phyloP scores from a whole-genome alignment of 805 yeast genomes.

The Yamadazyma insecticola region DNA sequence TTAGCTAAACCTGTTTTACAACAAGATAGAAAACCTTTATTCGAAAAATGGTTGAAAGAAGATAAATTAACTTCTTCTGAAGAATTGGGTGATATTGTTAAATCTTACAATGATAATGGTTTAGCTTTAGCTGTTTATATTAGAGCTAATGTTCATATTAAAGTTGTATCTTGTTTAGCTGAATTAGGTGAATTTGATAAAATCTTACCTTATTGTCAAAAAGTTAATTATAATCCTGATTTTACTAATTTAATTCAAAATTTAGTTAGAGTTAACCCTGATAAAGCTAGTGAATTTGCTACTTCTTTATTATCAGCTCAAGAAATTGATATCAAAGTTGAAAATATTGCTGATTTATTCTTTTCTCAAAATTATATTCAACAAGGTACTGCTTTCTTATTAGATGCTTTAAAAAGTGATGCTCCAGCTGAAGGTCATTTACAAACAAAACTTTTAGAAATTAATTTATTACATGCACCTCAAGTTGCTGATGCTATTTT shows the following conservation, averaged over 20 bases:
- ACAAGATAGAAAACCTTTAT: constrained; percentile 87
- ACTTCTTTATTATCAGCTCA: constrained; percentile 68
- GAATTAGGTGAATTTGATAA: constrained; percentile 96
- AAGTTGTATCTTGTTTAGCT: constrained; percentile 88
- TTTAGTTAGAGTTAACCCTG: constrained; percentile 91
- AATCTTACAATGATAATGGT: constrained; percentile 72
- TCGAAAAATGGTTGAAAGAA: constrained; percentile 95
- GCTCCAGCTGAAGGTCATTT: constrained; percentile 92
- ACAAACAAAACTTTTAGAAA: constrained; percentile 91
- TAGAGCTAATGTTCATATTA: constrained; percentile 75
- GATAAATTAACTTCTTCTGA: constrained; percentile 94
- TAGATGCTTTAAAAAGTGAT: constrained; percentile 93
- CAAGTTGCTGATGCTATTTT: constrained; percentile 99
- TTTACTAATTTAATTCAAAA: constrained; percentile 85
- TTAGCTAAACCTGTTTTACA: constrained; percentile 93
- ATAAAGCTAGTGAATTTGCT: constrained; percentile 96
- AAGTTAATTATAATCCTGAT: constrained; percentile 85
- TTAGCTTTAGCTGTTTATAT: constrained; percentile 89
- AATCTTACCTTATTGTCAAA: constrained; percentile 89
- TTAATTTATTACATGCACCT: constrained; percentile 91
- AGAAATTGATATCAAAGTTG: constrained; percentile 62
- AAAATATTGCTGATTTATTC: constrained; percentile 87
- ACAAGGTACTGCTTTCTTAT: constrained; percentile 95
- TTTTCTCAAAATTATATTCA: constrained; percentile 91
- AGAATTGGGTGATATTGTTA: constrained; percentile 94